phyloP scores from a whole-genome alignment of 78 protist genomes.

The Guillardia theta region DNA sequence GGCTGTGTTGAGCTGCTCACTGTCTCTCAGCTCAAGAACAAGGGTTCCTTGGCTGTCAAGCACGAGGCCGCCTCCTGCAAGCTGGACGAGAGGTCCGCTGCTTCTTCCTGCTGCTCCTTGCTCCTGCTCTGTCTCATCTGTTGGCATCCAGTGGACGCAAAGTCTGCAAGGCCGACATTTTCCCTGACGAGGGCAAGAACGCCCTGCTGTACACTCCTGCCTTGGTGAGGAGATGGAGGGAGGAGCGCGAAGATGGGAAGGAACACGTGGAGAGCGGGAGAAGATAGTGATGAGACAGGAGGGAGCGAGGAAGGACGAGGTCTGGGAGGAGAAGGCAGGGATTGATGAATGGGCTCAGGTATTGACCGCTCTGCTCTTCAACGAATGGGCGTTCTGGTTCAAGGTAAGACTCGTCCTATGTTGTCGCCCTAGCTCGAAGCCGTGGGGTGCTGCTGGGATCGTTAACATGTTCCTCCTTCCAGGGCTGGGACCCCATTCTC shows the following conservation, averaged over 20 bases:
- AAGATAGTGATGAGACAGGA: no score
- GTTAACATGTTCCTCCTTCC: no score
- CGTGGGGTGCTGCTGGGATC: no score
- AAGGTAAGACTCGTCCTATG: no score
- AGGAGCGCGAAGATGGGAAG: no score
- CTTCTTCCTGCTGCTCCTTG: background rate
- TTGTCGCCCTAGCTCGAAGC: no score
- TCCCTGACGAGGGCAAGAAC: background rate
- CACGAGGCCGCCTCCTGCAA: background rate
- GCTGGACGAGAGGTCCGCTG: background rate
- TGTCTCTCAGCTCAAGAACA: background rate
- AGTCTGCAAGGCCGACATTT: constrained; percentile 13
- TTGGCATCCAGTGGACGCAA: background rate
- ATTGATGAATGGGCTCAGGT: background rate
- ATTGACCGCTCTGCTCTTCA: constrained; percentile 5
- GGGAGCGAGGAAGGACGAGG: no score
- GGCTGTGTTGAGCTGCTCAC: background rate
- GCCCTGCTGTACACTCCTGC: constrained; percentile 14
- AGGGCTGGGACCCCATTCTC: constrained; percentile 20
- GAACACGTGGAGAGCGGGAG: no score
- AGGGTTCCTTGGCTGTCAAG: background rate
- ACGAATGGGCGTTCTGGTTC: constrained; percentile 34
- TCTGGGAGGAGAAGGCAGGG: no score
- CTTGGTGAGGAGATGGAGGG: background rate
- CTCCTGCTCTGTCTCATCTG: background rate